These are phyloP conservation scores for Pleurotus sapidus DNA, from an alignment of 768 basidiomycete genomes.

Conservation along the genomic window DNA sequence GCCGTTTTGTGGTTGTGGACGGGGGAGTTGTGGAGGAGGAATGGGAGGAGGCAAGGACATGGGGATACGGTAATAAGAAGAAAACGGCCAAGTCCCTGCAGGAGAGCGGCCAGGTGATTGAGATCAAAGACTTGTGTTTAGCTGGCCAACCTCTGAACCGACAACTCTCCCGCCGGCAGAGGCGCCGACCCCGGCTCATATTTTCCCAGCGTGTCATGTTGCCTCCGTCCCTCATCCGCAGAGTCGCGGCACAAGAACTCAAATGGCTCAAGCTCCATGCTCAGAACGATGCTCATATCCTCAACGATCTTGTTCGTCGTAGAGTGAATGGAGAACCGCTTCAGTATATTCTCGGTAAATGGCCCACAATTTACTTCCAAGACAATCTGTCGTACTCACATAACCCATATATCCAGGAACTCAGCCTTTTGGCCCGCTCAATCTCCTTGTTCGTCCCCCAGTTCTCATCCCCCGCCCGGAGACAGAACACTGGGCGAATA, in stretches of 20 bases:
- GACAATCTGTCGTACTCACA: neutral
- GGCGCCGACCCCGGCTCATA: neutral
- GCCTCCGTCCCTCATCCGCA: constrained; percentile 24
- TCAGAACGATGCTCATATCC: constrained; percentile 24
- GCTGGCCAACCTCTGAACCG: neutral
- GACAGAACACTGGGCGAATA: constrained; percentile 81
- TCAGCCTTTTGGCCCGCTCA: constrained; percentile 85
- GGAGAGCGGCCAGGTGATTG: neutral
- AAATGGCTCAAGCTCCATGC: constrained; percentile 36
- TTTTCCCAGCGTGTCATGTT: constrained; percentile 15
- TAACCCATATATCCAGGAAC: constrained; percentile 44
- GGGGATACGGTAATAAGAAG: constrained; percentile 1
- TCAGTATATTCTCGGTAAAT: constrained; percentile 85
- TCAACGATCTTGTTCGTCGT: constrained; percentile 51
- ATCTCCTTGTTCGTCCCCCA: constrained; percentile 70
- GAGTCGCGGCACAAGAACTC: constrained; percentile 37
- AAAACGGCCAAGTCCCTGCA: constrained; percentile 13
- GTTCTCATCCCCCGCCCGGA: constrained; percentile 94
- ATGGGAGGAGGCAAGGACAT: constrained; percentile 8
- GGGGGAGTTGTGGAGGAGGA: constrained; percentile 16
- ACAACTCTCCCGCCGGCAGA: constrained; percentile 2
- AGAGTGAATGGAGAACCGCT: constrained; percentile 73
- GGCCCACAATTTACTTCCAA: constrained; percentile 6
- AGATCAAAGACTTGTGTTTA: constrained; percentile 1
- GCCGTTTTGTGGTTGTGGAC: constrained; percentile 26